Evolutionary conservation across 2,329 filamentous ascomycete species (phyloP).

Genomic region (Colletotrichum orchidophilum): DNA sequence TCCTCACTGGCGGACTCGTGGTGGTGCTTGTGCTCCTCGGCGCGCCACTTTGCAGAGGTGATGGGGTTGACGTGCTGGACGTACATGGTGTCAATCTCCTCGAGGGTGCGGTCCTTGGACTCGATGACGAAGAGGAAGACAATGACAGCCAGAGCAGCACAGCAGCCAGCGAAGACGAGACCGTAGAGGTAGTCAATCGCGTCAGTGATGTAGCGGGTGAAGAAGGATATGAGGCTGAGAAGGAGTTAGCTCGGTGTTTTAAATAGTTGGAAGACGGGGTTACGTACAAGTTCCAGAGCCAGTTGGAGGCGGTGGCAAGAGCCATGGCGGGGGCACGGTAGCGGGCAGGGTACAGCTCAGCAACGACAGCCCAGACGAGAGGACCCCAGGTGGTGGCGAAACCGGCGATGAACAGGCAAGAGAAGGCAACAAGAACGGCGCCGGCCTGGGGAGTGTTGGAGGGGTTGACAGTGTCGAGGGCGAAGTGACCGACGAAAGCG

Average conservation of each 20-base stretch:
- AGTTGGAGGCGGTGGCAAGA: conserved; percentile 66
- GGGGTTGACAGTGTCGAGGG: conserved; percentile 52
- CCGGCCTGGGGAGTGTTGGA: conserved; percentile 59
- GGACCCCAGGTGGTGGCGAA: conserved; percentile 78
- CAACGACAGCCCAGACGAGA: conserved; percentile 72
- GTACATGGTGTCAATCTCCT: conserved; percentile 85
- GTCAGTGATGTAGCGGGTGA: conserved; percentile 77
- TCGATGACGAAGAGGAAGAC: conserved; percentile 83
- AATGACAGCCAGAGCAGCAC: conserved; percentile 68
- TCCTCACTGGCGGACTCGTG: conserved; percentile 27
- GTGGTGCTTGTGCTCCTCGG: conserved; percentile 39
- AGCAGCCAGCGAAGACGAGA: conserved; percentile 76
- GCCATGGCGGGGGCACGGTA: conserved; percentile 65
- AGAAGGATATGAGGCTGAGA: conserved; percentile 50
- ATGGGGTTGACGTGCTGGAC: conserved; percentile 59
- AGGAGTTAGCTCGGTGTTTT: conserved; percentile 17
- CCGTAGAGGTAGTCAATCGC: conserved; percentile 76
- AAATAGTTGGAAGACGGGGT: conserved; percentile 57
- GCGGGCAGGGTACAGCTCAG: conserved; percentile 70
- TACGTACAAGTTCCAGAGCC: conserved; percentile 71
- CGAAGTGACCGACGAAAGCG: conserved; percentile 58
- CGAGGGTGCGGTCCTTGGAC: conserved; percentile 75
- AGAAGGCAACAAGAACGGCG: conserved; percentile 72
- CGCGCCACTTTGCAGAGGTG: conserved; percentile 50
- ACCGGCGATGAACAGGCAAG: conserved; percentile 73